These are phyloP conservation scores for Rhodotorula sp. DNA, from an alignment of 1,284 basidiomycete species.

Conservation along the genomic window DNA sequence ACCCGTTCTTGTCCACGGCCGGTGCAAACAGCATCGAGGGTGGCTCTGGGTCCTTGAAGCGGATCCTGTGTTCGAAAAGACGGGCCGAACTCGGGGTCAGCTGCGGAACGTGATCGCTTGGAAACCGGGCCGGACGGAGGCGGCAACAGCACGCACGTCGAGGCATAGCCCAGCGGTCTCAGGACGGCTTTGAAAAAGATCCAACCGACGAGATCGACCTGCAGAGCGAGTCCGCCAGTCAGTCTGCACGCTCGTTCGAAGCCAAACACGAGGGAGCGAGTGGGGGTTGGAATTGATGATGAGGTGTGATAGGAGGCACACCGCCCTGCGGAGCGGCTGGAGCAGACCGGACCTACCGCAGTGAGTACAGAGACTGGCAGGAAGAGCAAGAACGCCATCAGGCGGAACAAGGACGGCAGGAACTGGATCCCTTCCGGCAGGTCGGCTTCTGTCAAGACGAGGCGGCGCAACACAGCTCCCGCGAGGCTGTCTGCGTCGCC, in stretches of 20 bases:
- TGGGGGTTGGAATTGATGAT: background rate
- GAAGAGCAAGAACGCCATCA: constrained; percentile 24
- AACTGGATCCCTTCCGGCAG: constrained; percentile 19
- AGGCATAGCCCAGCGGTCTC: constrained; percentile 31
- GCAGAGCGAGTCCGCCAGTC: background rate
- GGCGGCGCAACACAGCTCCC: background rate
- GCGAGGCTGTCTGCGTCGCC: background rate
- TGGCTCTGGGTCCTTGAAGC: constrained; percentile 40
- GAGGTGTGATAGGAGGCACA: background rate
- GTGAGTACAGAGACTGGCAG: constrained; percentile 23
- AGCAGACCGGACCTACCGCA: constrained; percentile 6
- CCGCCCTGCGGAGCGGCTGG: background rate
- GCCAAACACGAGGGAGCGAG: background rate
- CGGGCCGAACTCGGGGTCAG: background rate
- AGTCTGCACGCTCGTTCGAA: background rate
- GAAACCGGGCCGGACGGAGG: background rate
- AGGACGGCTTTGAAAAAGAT: constrained; percentile 27
- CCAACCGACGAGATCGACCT: constrained; percentile 33
- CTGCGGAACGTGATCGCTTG: background rate
- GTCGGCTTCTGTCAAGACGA: constrained; percentile 4
- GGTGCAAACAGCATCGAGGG: constrained; percentile 9
- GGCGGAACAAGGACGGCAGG: constrained; percentile 25
- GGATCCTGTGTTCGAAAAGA: constrained; percentile 10
- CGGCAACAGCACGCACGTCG: constrained; percentile 18
- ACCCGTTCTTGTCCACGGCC: background rate